A percentile compares a stretch with the other conserved stretches of the same genome.
These are phyloP conservation scores for Nigrospora sphaerica DNA, from an alignment of 2,329 filamentous ascomycete species.

Conservation along the genomic window DNA sequence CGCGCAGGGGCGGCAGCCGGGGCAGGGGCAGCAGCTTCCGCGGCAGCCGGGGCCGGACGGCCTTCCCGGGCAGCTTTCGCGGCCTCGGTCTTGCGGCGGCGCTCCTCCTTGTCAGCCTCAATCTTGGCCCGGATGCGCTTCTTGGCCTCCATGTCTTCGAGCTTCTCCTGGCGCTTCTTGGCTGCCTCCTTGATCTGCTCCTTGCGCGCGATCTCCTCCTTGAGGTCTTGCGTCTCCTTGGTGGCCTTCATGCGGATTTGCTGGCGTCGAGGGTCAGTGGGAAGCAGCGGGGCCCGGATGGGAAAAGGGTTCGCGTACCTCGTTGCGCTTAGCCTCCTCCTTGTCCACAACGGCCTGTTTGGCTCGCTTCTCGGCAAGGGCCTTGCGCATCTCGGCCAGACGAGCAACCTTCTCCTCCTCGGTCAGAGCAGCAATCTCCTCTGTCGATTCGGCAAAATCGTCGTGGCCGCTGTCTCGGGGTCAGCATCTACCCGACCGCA, in stretches of 20 bases:
- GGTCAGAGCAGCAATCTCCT: constrained; percentile 84
- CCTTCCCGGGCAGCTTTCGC: constrained; percentile 85
- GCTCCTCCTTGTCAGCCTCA: constrained; percentile 86
- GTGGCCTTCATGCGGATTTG: constrained; percentile 79
- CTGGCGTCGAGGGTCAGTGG: constrained; percentile 23
- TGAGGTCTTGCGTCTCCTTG: constrained; percentile 79
- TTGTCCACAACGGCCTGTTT: constrained; percentile 66
- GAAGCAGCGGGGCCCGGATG: background rate
- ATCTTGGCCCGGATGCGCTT: constrained; percentile 89
- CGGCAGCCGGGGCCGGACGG: constrained; percentile 37
- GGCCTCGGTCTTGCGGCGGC: constrained; percentile 74
- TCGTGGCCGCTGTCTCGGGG: constrained; percentile 60
- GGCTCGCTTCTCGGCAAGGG: constrained; percentile 66
- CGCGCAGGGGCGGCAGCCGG: constrained; percentile 38
- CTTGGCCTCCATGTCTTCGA: constrained; percentile 77
- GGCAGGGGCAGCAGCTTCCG: constrained; percentile 36
- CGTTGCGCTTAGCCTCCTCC: constrained; percentile 76
- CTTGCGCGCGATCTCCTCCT: constrained; percentile 82
- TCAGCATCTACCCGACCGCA: constrained; percentile 3
- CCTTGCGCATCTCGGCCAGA: constrained; percentile 66
- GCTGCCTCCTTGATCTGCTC: constrained; percentile 89
- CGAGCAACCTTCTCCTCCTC: constrained; percentile 84
- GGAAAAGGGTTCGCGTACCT: constrained; percentile 42
- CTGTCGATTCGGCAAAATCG: constrained; percentile 88
- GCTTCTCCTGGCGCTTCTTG: constrained; percentile 81